Conservation (phyloP, 2,329 filamentous ascomycete species). For the Aspergillus intermedius region DNA sequence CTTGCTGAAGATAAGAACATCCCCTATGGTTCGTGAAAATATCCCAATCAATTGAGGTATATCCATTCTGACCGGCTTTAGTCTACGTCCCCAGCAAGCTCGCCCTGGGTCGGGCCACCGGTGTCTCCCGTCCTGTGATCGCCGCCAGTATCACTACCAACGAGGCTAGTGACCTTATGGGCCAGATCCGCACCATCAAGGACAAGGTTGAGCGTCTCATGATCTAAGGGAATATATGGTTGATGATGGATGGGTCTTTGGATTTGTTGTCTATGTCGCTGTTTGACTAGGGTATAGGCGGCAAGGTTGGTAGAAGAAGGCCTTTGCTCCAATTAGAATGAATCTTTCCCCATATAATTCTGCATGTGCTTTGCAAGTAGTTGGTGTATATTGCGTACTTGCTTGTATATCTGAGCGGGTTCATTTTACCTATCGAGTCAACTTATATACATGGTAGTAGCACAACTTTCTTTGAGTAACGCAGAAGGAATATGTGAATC, state of each 20-base stretch:
- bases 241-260: slow-evolving; percentile 3
- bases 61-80: slow-evolving; percentile 22
- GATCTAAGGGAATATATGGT: slow-evolving; percentile 55
- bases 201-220: slow-evolving; percentile 94
- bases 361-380: too few species aligned
- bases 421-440: too few species aligned
- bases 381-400: too few species aligned
- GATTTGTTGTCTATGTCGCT: too few species aligned
- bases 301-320: too few species aligned
- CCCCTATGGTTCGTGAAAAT: slow-evolving; percentile 41
- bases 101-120: slow-evolving; percentile 79
- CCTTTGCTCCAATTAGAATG: too few species aligned
- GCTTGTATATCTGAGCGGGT: too few species aligned
- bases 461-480: too few species aligned
- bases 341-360: too few species aligned
- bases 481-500: too few species aligned
- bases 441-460: too few species aligned
- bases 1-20: slow-evolving; percentile 72
- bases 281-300: too few species aligned
- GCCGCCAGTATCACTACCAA: slow-evolving; percentile 84
- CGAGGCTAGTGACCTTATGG: slow-evolving; percentile 78
- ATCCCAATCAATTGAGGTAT: not conserved
- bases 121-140: slow-evolving; percentile 83
- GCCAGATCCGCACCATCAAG: slow-evolving; percentile 81
- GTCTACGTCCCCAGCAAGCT: slow-evolving; percentile 72